A percentile compares a stretch with the other conserved stretches of the same genome.
Conservation (phyloP, 805 yeast species). For the Saccharomyces mikatae region DNA sequence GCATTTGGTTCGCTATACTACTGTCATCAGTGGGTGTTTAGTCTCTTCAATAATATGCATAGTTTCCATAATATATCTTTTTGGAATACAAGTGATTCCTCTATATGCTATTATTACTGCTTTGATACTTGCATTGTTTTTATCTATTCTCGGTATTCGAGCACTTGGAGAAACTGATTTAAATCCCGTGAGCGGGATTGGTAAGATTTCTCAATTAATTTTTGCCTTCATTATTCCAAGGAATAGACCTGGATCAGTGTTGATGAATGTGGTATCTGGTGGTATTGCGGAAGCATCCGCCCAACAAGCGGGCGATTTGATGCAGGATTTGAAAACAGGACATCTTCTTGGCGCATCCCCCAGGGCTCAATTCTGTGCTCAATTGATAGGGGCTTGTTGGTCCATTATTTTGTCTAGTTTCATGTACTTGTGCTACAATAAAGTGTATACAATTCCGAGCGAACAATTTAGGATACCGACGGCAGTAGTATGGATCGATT, state of each 20-base stretch:
- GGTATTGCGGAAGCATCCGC: constrained; percentile 98
- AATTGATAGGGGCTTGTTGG: constrained; percentile 78
- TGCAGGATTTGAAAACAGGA: constrained; percentile 96
- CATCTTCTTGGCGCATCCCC: constrained; percentile 89
- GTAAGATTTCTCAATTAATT: constrained; percentile 82
- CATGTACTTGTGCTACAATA: constrained; percentile 75
- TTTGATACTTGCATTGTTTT: constrained; percentile 62
- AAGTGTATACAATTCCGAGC: constrained; percentile 80
- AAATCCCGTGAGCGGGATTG: constrained; percentile 95
- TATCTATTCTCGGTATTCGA: constrained; percentile 81
- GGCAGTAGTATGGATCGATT: constrained; percentile 93
- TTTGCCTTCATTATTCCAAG: constrained; percentile 77
- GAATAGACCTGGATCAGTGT: constrained; percentile 68
- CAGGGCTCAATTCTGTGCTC: constrained; percentile 84
- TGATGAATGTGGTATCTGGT: constrained; percentile 86
- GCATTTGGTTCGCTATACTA: constrained; percentile 42
- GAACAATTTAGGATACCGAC: constrained; percentile 82
- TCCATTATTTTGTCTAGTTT: constrained; percentile 71
- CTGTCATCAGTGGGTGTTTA: constrained; percentile 53
- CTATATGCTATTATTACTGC: constrained; percentile 61
- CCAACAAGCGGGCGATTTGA: constrained; percentile 95
- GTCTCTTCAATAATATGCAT: constrained; percentile 63
- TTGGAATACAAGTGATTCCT: constrained; percentile 60
- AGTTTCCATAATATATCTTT: constrained; percentile 53
- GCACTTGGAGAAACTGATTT: constrained; percentile 95